These are phyloP conservation scores for Mimosa pudica DNA, from an alignment of 306 rosid genomes.

Conservation along the genomic window DNA sequence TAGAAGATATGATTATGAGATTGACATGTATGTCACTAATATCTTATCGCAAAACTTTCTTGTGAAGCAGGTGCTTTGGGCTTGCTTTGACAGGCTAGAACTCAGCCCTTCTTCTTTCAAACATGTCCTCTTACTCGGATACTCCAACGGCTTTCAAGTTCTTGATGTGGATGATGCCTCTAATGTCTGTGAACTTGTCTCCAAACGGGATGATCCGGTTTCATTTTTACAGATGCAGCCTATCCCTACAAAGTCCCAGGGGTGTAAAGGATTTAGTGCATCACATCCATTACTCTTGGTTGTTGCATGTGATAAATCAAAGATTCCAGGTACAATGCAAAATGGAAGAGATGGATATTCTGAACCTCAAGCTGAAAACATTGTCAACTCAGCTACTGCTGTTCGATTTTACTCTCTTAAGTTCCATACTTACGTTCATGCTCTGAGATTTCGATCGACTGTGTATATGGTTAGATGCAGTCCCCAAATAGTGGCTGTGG, in stretches of 20 bases:
- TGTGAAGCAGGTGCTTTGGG: slow-evolving; percentile 81
- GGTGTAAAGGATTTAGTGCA: slow-evolving; percentile 70
- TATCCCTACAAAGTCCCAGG: slow-evolving; percentile 59
- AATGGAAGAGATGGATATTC: slow-evolving; percentile 68
- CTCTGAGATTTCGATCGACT: slow-evolving; percentile 88
- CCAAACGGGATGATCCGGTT: slow-evolving; percentile 91
- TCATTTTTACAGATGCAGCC: slow-evolving; percentile 95
- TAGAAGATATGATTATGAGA: not conserved
- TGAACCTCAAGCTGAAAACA: slow-evolving; percentile 61
- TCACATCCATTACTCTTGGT: slow-evolving; percentile 93
- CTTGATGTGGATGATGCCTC: slow-evolving; percentile 88
- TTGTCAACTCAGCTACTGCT: slow-evolving; percentile 69
- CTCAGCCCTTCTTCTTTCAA: slow-evolving; percentile 62
- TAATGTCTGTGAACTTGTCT: slow-evolving; percentile 73
- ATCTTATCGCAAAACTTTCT: not conserved
- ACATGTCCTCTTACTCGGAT: slow-evolving; percentile 81
- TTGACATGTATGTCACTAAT: not conserved
- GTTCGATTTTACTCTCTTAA: slow-evolving; percentile 92
- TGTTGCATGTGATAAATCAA: slow-evolving; percentile 83
- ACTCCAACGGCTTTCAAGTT: slow-evolving; percentile 92
- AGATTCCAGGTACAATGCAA: slow-evolving; percentile 70
- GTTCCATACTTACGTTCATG: slow-evolving; percentile 87
- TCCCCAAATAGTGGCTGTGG: slow-evolving; percentile 84
- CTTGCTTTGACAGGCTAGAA: slow-evolving; percentile 83
- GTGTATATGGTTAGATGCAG: slow-evolving; percentile 97